Evolutionary conservation across 306 rosid species (phyloP), one percentile per base, ranked within the genome.

Genomic region (Rosa persica): DNA sequence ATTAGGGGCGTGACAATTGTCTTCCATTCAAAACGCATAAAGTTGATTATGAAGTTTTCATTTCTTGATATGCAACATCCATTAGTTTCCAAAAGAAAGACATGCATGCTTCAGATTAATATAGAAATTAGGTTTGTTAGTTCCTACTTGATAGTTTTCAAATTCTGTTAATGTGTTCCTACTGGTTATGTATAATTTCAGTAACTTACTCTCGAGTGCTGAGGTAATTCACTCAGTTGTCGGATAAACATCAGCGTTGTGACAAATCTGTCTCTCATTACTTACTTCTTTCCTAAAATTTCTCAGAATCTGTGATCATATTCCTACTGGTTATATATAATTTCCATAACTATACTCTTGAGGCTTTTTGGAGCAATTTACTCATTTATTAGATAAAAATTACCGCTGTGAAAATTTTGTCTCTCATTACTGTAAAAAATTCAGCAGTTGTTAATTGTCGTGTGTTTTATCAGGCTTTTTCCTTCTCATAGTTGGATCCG

Each of bases 81-180:
- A 40, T 57, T 57, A 39, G 10, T 40, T 62, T 57, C 43, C 77
- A 55, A 57, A 57, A 36, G 76, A 36, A 72, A 55, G 67, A n/a
- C 36, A 4, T 57, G 65, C 36, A 4, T 57, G 65, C 23, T 52
- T 16, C 5, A n/a, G 49, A 40, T 15, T 40, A 39, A 22, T 25
- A 40, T 57, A 3, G 67, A 47, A 44, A 22, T 13, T 16, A 70
- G n/a, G 38, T 15, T 70, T 44, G 4, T 43, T 4, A 2, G 43
- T 2, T 72, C 13, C 76, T 36, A 8, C 64, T 38, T 8, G 13
- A 36, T 12, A 51, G 5, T 8, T 30, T 72, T 20, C 16, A 43
- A 22, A n/a, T 39, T 19, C 65, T 52, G 19, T 36, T 1, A 13
- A 55, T 13, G 1, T 73, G n/a, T 57, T n/a, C 52, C 17, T 57